Conservation (phyloP, 2,329 filamentous ascomycete genomes). For the Fusarium sp. region DNA sequence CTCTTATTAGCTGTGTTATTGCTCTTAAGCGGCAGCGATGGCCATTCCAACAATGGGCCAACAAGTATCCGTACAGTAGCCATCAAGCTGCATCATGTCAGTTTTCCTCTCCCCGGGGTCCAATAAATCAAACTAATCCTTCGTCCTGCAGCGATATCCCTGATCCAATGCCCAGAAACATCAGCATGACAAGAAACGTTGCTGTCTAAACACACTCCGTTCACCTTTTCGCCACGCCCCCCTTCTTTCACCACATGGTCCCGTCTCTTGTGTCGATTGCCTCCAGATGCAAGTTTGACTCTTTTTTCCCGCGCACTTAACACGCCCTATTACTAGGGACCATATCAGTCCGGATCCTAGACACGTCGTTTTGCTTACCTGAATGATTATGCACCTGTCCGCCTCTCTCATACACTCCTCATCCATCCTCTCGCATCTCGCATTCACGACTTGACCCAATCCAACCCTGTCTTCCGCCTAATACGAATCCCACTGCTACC, state of each 20-base stretch:
- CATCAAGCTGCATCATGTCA: neutral
- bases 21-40: neutral
- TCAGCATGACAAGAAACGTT: constrained; percentile 9
- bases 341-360: constrained; percentile 33
- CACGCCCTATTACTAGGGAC: constrained; percentile 1
- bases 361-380: constrained; percentile 16
- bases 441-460: constrained; percentile 13
- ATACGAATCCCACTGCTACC: constrained; percentile 21
- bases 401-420: neutral
- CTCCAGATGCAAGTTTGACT: constrained; percentile 12
- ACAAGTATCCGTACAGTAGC: neutral
- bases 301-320: neutral
- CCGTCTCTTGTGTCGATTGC: constrained; percentile 30
- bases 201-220: constrained; percentile 22
- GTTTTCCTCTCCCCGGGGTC: neutral
- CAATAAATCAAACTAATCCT: neutral
- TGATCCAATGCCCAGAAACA: neutral
- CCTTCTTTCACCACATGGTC: constrained; percentile 21
- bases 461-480: constrained; percentile 13
- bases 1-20: constrained; percentile 10
- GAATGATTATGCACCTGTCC: neutral
- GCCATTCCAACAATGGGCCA: neutral
- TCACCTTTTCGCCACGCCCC: constrained; percentile 11
- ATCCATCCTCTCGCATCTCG: neutral
- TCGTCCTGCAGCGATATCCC: neutral